These are phyloP conservation scores for Physaria fendleri DNA, from an alignment of 345 rosid genomes.

Conservation along the genomic window DNA sequence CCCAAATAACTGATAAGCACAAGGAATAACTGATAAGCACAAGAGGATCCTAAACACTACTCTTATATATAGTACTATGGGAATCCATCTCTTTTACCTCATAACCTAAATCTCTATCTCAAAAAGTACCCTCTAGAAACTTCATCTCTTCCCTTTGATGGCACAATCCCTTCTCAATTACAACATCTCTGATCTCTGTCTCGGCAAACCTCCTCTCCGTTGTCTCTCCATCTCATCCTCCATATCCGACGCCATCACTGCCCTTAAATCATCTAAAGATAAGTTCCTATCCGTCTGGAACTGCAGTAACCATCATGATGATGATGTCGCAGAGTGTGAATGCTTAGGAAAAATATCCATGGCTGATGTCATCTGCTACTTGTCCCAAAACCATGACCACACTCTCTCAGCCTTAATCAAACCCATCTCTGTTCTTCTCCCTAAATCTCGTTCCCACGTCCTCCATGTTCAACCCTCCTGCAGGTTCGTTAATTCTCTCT, in stretches of 20 bases:
- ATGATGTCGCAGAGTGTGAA: conserved; percentile 30
- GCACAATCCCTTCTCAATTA: conserved; percentile 58
- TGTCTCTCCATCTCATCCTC: conserved; percentile 51
- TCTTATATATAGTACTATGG: no score
- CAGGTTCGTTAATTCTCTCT: conserved; percentile 41
- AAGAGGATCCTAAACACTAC: no score
- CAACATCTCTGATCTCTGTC: conserved; percentile 80
- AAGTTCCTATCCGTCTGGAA: conserved; percentile 64
- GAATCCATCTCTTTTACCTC: neutral
- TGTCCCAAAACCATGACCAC: conserved; percentile 42
- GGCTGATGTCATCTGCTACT: conserved; percentile 56
- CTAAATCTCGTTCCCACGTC: conserved; percentile 37
- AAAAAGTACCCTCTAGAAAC: conserved; percentile 12
- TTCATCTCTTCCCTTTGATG: conserved; percentile 42
- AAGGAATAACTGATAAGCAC: no score
- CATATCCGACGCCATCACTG: conserved; percentile 54
- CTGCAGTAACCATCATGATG: conserved; percentile 42
- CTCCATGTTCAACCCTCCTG: conserved; percentile 63
- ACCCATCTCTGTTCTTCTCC: conserved; percentile 58
- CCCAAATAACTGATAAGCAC: no score
- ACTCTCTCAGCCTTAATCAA: conserved; percentile 45
- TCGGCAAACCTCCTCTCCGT: conserved; percentile 85
- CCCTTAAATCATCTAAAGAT: conserved; percentile 51
- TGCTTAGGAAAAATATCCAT: conserved; percentile 68
- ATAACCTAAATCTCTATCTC: neutral